Evolutionary conservation across 2,329 filamentous ascomycete species (phyloP).

Genomic region (Aspergillus pseudotamarii): DNA sequence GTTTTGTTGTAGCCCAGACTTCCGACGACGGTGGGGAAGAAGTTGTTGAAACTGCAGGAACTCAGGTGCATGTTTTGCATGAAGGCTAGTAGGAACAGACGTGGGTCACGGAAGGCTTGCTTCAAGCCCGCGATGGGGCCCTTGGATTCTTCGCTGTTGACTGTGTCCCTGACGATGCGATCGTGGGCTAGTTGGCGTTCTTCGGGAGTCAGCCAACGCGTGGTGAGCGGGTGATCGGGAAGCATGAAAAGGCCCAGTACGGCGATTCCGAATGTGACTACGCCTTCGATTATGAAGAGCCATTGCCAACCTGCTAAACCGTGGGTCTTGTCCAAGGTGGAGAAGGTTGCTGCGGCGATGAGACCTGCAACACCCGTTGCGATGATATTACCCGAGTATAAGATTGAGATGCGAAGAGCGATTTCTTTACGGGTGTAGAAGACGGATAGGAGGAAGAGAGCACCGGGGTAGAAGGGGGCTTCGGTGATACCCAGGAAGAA

Average conservation of each 20-base stretch:
- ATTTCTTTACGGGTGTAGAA: conserved; percentile 43
- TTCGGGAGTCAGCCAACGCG: neutral
- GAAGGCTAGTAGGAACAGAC: conserved; percentile 46
- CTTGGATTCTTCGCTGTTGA: neutral
- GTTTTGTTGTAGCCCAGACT: conserved; percentile 50
- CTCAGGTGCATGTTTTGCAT: conserved; percentile 52
- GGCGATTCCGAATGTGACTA: conserved; percentile 1
- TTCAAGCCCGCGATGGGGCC: conserved; percentile 16
- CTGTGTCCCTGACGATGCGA: neutral
- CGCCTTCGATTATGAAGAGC: conserved; percentile 29
- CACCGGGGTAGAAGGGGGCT: conserved; percentile 58
- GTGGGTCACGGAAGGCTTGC: conserved; percentile 26
- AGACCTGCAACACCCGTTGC: conserved; percentile 19
- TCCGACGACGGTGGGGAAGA: conserved; percentile 49
- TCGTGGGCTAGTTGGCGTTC: conserved; percentile 1
- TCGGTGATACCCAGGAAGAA: conserved; percentile 66
- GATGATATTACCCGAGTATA: conserved; percentile 24
- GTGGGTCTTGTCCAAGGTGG: conserved; percentile 14
- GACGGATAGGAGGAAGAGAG: conserved; percentile 38
- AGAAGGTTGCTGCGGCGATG: conserved; percentile 20
- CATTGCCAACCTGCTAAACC: conserved; percentile 22
- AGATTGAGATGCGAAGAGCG: conserved; percentile 22
- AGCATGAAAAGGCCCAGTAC: neutral
- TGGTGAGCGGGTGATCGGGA: neutral
- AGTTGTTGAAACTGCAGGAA: conserved; percentile 48